Base-by-base conservation (phyloP, 2,329 filamentous ascomycete species). In the Colletotrichum sublineola region DNA sequence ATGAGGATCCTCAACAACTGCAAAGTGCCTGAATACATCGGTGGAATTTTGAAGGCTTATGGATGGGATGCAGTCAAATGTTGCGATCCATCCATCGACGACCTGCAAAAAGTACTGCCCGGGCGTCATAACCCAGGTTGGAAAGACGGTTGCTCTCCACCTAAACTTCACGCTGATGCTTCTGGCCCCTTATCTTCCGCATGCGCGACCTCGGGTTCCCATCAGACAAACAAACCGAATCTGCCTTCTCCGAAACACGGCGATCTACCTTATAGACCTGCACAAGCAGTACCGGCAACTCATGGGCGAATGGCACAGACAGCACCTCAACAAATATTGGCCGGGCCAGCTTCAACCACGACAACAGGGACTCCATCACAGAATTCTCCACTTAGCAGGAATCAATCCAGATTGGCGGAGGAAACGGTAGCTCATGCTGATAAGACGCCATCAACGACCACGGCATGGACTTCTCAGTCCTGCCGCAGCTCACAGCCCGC, bases 21-120 rank as follows among this genome's bases (percentile, higher is more conserved):
- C 20, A 2, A 11, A 1, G 6, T 57, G 15, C 68, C 56, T n/a
- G 6, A 20, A 1, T 50, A 20, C 1, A 24, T 71, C 5, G 42
- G 2, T 1, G 12, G 15, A 4, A 8, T 18, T 1, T 15, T 67
- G 18, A 31, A 15, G 18, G 2, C 40, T 2, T 18, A 42, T 7
- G 56, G 56, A n/a, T 71, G 63, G 42, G 33, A 57, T 9, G 3
- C 24, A 9, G 2, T 12, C 24, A 67, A 62, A 7, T 67, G 63
- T n/a, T 67, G 63, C 40, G 33, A 68, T 5, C 63, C 63, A 2
- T 56, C 46, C 11, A 36, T 67, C 24, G 5, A 11, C 9, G 20
- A 5, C 4, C 15, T 20, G 11, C 42, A 66, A 15, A 66, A 58
- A 29, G 36, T 14, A 38, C 12, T 53, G 29, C 14, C 29, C 2